Conservation (phyloP, 129 eudicot genomes). For the Pseudognaphalium luteoalbum region DNA sequence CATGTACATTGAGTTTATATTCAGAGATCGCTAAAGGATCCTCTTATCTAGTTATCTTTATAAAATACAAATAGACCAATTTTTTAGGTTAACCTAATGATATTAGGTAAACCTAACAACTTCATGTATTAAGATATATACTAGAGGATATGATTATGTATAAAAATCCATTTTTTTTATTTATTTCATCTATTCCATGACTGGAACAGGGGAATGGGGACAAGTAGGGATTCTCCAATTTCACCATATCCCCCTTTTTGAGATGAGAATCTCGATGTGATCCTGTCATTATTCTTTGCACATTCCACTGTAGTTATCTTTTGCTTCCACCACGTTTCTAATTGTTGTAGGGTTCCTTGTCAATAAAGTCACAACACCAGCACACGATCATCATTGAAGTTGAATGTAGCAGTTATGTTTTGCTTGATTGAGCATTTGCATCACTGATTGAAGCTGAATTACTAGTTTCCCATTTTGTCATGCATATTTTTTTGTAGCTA, state of each 20-base stretch:
- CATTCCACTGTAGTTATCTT: too few relatives aligned
- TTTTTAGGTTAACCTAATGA: too few relatives aligned
- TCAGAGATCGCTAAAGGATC: not conserved
- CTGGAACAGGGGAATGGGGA: too few relatives aligned
- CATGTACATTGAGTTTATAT: not conserved
- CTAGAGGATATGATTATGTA: too few relatives aligned
- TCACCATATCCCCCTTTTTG: too few relatives aligned
- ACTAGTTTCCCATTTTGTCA: not conserved
- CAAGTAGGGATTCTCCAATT: too few relatives aligned
- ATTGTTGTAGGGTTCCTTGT: not conserved
- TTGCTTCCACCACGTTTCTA: not conserved
- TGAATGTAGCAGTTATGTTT: not conserved
- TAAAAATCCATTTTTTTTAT: too few relatives aligned
- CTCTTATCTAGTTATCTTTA: not conserved
- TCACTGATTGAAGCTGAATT: not conserved
- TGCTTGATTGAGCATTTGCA: not conserved
- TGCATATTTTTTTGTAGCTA: not conserved
- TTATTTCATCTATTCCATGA: too few relatives aligned
- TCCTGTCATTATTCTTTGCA: too few relatives aligned
- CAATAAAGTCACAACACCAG: not conserved
- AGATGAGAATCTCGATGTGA: too few relatives aligned
- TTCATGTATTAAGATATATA: too few relatives aligned
- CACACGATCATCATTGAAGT: not conserved
- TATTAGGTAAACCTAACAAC: too few relatives aligned
- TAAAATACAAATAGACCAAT: not conserved